Percentiles rank a stretch among this genome's conserved stretches.
Conservation (phyloP, 306 rosid species). For the Quercus parvula region DNA sequence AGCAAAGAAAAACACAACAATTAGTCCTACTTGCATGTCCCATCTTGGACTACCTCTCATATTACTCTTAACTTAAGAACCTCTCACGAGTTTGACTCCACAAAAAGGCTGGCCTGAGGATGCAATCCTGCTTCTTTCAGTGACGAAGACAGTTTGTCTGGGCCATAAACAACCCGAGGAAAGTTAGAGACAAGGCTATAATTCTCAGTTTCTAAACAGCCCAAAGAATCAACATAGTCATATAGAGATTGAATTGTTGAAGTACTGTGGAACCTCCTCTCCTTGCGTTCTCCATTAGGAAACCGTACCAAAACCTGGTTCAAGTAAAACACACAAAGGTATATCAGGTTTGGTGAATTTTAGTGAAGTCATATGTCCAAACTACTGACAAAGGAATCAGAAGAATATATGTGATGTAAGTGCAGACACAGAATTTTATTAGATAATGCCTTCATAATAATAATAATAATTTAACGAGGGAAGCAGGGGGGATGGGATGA, state of each 20-base stretch:
- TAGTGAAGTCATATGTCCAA: background rate
- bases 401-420: background rate
- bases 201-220: conserved; percentile 55
- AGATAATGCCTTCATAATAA: background rate
- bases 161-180: conserved; percentile 77
- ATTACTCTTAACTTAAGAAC: background rate
- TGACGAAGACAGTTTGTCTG: conserved; percentile 55
- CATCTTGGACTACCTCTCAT: background rate
- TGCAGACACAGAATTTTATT: background rate
- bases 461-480: background rate
- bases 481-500: too few relatives aligned
- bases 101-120: conserved; percentile 74
- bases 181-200: conserved; percentile 88
- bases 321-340: background rate
- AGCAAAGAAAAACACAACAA: background rate
- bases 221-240: conserved; percentile 91
- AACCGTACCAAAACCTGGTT: conserved; percentile 90
- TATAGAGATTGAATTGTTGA: conserved; percentile 66
- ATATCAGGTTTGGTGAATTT: background rate
- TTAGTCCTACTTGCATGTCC: conserved; percentile 13
- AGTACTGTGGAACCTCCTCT: conserved; percentile 77
- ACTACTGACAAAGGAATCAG: background rate
- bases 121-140: conserved; percentile 95
- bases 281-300: conserved; percentile 91
- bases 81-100: conserved; percentile 41